Base-by-base conservation (phyloP, 2,329 filamentous ascomycete species). In the Clarireedia monteithiana region DNA sequence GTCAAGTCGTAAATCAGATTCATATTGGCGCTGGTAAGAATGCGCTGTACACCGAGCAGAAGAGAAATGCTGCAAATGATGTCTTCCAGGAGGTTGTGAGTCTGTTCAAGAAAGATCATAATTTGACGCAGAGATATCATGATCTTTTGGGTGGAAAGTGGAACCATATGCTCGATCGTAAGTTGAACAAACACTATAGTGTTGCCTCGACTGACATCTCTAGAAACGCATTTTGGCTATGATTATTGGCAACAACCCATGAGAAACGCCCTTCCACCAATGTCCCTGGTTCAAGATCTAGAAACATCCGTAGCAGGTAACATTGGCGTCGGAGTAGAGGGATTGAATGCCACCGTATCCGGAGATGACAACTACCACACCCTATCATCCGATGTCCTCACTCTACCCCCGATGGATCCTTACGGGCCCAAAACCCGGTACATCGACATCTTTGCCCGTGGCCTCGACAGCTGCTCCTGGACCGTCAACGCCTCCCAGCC, bases 221-320 rank as follows among this genome's bases (percentile, higher is more conserved):
- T 45, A 67, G 65, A 80, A 72, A 79, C 77, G 0, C 79, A 81
- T 61, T 68, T 81, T 7, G 77, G 78, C 20, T 81, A 78, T 48
- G 72, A 60, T 23, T 52, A 73, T 48, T 76, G 76, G 84, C 85
- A 89, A 69, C 85, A 88, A 66, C 84, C 86, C 1, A 88, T 88
- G 85, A 75, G 84, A 36, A 86, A 89, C 65, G 78, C 78, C 0
- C 76, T 86, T 1, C 84, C 85, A 0, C 77, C 80, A 6, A 74
- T 87, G 60, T 71, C 76, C 5, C 84, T 80, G 60, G 80, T 85
- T 1, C 81, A 85, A 66, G 75, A 74, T 2, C 70, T 74, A 1
- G 80, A 85, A 52, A 75, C 76, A 12, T 78, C 79, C 5, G 72
- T 87, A 5, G 77, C 80, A 0, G 85, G 85, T 6, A 76, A 83